phyloP scores from a whole-genome alignment of 2,329 filamentous ascomycete species.

The Samsoniella hepiali region DNA sequence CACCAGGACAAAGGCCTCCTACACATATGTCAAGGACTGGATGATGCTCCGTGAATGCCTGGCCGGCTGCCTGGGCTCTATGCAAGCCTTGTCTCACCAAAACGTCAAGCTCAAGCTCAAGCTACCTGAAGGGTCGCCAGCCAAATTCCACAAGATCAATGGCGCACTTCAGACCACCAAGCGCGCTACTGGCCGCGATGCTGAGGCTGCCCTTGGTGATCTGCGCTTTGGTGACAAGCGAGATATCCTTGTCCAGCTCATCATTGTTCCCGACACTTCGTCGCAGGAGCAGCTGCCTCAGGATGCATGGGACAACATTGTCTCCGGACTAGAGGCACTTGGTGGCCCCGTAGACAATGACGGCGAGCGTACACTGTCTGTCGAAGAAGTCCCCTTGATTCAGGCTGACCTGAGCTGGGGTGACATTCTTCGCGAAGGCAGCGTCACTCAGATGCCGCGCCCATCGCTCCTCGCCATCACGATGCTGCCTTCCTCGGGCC shows the following conservation, averaged over 20 bases:
- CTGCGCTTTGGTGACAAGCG: slow-evolving; percentile 91
- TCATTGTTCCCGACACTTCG: slow-evolving; percentile 82
- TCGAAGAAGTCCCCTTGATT: slow-evolving; percentile 92
- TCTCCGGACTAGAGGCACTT: slow-evolving; percentile 90
- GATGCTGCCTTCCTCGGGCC: slow-evolving; percentile 74
- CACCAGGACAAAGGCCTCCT: slow-evolving; percentile 90
- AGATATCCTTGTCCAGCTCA: slow-evolving; percentile 90
- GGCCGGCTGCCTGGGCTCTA: slow-evolving; percentile 83
- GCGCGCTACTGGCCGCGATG: slow-evolving; percentile 88
- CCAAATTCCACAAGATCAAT: slow-evolving; percentile 98
- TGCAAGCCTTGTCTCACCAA: slow-evolving; percentile 95
- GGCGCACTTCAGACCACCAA: slow-evolving; percentile 95
- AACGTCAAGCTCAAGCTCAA: slow-evolving; percentile 95
- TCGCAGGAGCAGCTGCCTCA: slow-evolving; percentile 82
- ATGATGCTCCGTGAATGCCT: slow-evolving; percentile 99
- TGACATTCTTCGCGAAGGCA: slow-evolving; percentile 87
- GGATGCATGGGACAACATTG: slow-evolving; percentile 95
- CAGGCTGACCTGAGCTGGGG: slow-evolving; percentile 93
- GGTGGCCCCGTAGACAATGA: slow-evolving; percentile 85
- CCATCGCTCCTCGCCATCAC: slow-evolving; percentile 93
- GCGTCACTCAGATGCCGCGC: slow-evolving; percentile 78
- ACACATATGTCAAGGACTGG: slow-evolving; percentile 99
- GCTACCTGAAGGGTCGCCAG: slow-evolving; percentile 90
- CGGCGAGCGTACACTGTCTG: slow-evolving; percentile 75
- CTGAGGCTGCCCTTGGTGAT: slow-evolving; percentile 88